Conservation (phyloP, 225 moss, liverwort and hornwort genomes). For the Pleurozium schreberi region DNA sequence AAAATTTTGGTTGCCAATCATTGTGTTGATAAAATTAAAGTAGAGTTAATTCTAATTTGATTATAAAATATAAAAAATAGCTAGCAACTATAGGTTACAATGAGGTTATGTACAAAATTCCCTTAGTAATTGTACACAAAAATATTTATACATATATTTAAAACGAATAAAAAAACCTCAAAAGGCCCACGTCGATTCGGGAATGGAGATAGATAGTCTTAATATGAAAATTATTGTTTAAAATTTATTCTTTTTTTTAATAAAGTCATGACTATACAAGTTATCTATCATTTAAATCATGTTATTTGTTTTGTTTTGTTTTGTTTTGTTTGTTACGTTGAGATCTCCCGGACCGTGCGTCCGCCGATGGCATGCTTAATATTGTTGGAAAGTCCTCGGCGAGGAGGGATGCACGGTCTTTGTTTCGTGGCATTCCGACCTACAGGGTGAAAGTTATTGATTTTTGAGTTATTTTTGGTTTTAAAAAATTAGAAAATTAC, state of each 20-base stretch:
- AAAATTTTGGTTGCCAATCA: not conserved
- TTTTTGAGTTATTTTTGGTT: too few relatives aligned
- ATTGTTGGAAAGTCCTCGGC: too few relatives aligned
- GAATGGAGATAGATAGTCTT: not conserved
- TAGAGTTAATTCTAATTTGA: not conserved
- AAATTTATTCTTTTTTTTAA: too few relatives aligned
- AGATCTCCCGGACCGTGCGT: too few relatives aligned
- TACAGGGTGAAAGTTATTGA: too few relatives aligned
- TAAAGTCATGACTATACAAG: not conserved
- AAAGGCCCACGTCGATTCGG: fast-evolving
- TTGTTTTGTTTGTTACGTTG: too few relatives aligned
- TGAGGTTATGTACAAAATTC: fast-evolving
- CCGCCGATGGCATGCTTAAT: too few relatives aligned
- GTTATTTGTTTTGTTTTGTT: too few relatives aligned
- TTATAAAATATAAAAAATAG: not conserved
- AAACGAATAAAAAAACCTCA: fast-evolving
- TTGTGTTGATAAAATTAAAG: not conserved
- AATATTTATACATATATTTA: fast-evolving
- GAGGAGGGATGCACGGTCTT: too few relatives aligned
- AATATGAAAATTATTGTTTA: not conserved
- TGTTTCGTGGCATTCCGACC: too few relatives aligned
- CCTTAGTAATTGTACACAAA: not conserved
- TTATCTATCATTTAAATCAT: too few relatives aligned
- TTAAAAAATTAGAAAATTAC: too few relatives aligned
- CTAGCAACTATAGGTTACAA: not conserved